phyloP scores from a whole-genome alignment of 169 alveolate genomes.

The Amoebophrya sp. region DNA sequence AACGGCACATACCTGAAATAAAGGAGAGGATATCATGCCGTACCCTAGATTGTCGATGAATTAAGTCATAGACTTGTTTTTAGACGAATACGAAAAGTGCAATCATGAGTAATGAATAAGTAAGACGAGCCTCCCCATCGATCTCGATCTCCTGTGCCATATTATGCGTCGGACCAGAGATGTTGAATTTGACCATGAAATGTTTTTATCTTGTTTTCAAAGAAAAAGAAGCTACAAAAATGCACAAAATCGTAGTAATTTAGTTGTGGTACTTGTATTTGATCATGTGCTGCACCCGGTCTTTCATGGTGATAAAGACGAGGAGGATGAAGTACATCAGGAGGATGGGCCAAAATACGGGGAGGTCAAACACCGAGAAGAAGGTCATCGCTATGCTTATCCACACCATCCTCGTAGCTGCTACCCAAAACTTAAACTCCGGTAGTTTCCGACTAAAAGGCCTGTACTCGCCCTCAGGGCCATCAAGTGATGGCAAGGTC shows the following conservation, averaged over 20 bases:
- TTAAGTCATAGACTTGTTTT: too few relatives aligned
- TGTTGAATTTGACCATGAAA: too few relatives aligned
- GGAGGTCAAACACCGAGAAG: conserved; percentile 68
- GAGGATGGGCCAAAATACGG: conserved; percentile 84
- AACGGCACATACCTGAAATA: not conserved
- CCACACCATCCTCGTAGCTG: conserved; percentile 60
- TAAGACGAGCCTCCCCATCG: too few relatives aligned
- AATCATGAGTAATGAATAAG: not conserved
- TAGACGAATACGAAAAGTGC: not conserved
- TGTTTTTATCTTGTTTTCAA: too few relatives aligned
- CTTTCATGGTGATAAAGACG: conserved; percentile 74
- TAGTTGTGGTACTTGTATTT: conserved; percentile 55
- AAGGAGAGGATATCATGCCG: too few relatives aligned
- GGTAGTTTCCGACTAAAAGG: conserved; percentile 76
- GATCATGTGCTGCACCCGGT: conserved; percentile 69
- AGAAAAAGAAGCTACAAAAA: not conserved
- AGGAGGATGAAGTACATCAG: conserved; percentile 70
- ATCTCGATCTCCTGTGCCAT: too few relatives aligned
- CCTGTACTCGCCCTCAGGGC: conserved; percentile 66
- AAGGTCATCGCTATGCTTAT: conserved; percentile 53
- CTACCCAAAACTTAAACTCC: conserved; percentile 79
- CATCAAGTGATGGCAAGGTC: not conserved
- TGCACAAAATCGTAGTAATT: not conserved
- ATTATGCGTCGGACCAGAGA: too few relatives aligned
- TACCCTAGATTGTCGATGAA: too few relatives aligned